These are phyloP conservation scores for Eleusine coracana DNA, from an alignment of 176 grass and related monocot species.

Conservation along the genomic window DNA sequence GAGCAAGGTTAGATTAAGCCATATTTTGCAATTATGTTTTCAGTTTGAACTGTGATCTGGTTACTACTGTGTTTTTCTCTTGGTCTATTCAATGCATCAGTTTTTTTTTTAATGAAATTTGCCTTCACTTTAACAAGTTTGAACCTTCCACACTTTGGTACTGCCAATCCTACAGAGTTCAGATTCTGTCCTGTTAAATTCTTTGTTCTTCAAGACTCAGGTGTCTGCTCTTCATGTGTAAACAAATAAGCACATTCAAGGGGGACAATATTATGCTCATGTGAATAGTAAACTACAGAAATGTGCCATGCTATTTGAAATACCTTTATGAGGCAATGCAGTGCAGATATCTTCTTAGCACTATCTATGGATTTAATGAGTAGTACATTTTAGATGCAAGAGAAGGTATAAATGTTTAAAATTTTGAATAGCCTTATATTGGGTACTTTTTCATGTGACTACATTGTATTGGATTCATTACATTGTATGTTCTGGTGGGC, in stretches of 20 bases:
- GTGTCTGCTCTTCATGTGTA: not conserved
- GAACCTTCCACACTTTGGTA: not conserved
- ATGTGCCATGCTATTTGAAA: not conserved
- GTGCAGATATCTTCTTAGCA: not conserved
- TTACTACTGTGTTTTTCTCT: conserved; percentile 10
- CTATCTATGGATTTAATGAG: not conserved
- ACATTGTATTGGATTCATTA: not conserved
- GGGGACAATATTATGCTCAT: not conserved
- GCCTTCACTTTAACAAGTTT: conserved; percentile 18
- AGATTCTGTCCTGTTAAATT: not conserved
- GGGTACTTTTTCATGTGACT: not conserved
- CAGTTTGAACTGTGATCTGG: conserved; percentile 23
- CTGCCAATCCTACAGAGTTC: conserved; percentile 2
- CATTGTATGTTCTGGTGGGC: not conserved
- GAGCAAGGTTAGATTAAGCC: conserved; percentile 67
- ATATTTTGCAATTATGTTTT: conserved; percentile 17
- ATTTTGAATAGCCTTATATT: not conserved
- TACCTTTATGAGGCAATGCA: not conserved
- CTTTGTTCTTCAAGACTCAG: no score
- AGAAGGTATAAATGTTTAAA: not conserved
- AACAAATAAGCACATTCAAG: not conserved
- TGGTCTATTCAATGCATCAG: not conserved
- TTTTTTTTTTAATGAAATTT: conserved; percentile 19
- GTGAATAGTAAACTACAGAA: conserved; percentile 12
- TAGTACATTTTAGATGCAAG: conserved; percentile 5